Conservation (phyloP, 108 stramenopile species). For the Cylindrotheca fusiformis region DNA sequence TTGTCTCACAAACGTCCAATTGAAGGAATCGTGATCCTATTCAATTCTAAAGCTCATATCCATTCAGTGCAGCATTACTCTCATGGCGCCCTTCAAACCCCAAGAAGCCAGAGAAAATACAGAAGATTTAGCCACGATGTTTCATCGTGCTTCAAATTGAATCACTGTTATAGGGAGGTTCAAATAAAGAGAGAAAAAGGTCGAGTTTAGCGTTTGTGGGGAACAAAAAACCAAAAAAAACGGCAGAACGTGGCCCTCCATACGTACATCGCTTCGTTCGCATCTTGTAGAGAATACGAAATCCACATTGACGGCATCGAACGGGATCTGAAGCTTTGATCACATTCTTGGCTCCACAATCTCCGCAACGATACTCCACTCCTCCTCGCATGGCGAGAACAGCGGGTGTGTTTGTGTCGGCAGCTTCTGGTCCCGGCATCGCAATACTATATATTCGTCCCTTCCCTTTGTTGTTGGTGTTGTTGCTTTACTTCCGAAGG, state of each 20-base stretch:
- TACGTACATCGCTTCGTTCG: slow-evolving; percentile 93
- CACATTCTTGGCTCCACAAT: slow-evolving; percentile 79
- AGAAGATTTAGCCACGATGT: too few relatives aligned
- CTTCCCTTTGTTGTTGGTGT: too few relatives aligned
- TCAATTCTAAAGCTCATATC: too few relatives aligned
- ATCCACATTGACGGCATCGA: slow-evolving; percentile 96
- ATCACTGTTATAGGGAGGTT: slow-evolving; percentile 44
- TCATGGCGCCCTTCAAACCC: too few relatives aligned
- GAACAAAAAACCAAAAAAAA: not conserved
- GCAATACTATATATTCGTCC: too few relatives aligned
- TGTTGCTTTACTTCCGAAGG: too few relatives aligned
- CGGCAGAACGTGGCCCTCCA: not conserved
- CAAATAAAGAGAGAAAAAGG: not conserved
- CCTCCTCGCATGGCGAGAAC: slow-evolving; percentile 27
- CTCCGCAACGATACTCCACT: slow-evolving; percentile 89
- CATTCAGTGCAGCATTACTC: too few relatives aligned
- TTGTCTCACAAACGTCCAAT: too few relatives aligned
- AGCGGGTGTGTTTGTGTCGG: not conserved
- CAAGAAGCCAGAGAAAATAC: too few relatives aligned
- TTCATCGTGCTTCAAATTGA: slow-evolving; percentile 77
- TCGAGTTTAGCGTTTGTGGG: not conserved
- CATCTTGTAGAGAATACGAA: slow-evolving; percentile 97
- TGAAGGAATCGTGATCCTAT: too few relatives aligned
- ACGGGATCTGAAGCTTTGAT: slow-evolving; percentile 90
- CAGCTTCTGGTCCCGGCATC: not conserved